These are phyloP conservation scores for Rhodotorula sp. DNA, from an alignment of 1,284 basidiomycete species.

Conservation along the genomic window DNA sequence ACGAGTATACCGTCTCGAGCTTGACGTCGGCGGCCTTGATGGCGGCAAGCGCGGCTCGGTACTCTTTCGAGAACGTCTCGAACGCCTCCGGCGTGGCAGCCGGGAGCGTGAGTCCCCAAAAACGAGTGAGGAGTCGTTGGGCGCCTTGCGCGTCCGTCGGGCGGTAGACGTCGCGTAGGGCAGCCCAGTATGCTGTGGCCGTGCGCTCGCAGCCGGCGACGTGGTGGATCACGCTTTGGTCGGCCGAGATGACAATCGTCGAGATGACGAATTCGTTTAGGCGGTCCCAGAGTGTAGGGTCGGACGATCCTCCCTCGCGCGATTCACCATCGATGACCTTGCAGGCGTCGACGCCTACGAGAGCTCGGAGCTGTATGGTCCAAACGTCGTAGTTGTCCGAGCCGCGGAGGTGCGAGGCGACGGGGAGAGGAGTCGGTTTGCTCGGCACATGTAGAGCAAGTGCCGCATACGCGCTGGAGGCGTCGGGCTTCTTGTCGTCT, in stretches of 20 bases:
- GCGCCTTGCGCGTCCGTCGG: background rate
- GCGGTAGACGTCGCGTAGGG: background rate
- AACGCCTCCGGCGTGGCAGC: background rate
- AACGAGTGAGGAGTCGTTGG: background rate
- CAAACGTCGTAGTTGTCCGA: slow-evolving; percentile 9
- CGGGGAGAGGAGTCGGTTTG: background rate
- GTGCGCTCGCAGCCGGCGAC: background rate
- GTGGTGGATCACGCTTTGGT: background rate
- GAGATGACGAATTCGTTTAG: too few species aligned
- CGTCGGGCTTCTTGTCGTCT: too few species aligned
- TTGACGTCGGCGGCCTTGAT: background rate
- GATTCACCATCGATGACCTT: background rate
- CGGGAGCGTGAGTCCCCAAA: slow-evolving; percentile 2
- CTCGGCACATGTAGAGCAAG: too few species aligned
- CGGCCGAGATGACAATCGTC: background rate
- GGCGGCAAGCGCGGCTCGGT: background rate
- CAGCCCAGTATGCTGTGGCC: background rate
- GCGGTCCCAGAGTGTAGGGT: too few species aligned
- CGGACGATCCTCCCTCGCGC: background rate
- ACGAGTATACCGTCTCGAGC: background rate
- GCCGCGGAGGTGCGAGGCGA: slow-evolving; percentile 3
- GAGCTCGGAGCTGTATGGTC: background rate
- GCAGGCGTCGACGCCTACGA: background rate
- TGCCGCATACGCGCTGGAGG: too few species aligned
- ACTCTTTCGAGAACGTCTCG: background rate